Base-by-base conservation (phyloP, 2,329 filamentous ascomycete species). In the Trichothecium sympodiale region DNA sequence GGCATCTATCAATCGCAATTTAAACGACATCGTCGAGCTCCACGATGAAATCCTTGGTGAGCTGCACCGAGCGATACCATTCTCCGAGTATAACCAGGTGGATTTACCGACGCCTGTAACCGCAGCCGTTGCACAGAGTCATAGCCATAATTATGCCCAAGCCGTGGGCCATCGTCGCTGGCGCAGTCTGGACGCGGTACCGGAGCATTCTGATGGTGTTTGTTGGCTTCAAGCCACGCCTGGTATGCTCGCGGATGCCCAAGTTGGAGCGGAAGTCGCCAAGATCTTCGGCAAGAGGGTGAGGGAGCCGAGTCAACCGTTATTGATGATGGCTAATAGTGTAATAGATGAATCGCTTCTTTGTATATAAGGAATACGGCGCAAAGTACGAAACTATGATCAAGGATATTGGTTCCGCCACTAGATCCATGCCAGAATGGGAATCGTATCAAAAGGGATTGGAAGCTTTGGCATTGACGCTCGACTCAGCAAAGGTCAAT, bases 291-390 rank as follows among this genome's bases (percentile, higher is more conserved):
- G 61, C 8, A 70, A 67, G 46, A 77, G 71, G 61, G 76, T 74
- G 58, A 40, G 52, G 25, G 15, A 7, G 6, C 3, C 10, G 16
- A 16, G 18, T 34, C 12, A n/a, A 10, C 25, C 14, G 13, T 39
- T 9, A 34, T 29, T 29, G 29, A 4, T 7, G 7, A n/a, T 7
- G 8, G 34, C 38, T 38, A 18, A 45, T 33, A 35, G 17, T 29
- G 12, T 15, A 35, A 12, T 43, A 94, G 84, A 80, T 93, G 61
- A 73, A 75, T 40, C 77, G 78, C 0, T 91, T 96, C 59, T 82
- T 83, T 51, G 68, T 81, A 34, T 98, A 98, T 53, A 83, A 94
- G 59, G 84, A 94, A 47, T 98, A 94, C 54, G 83, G 84, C 26
- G 82, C 83, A 35, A 89, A 89, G 52, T 94, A 91, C 56, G 85